Conservation (phyloP, 257 asterid species). For the Phtheirospermum japonicum region DNA sequence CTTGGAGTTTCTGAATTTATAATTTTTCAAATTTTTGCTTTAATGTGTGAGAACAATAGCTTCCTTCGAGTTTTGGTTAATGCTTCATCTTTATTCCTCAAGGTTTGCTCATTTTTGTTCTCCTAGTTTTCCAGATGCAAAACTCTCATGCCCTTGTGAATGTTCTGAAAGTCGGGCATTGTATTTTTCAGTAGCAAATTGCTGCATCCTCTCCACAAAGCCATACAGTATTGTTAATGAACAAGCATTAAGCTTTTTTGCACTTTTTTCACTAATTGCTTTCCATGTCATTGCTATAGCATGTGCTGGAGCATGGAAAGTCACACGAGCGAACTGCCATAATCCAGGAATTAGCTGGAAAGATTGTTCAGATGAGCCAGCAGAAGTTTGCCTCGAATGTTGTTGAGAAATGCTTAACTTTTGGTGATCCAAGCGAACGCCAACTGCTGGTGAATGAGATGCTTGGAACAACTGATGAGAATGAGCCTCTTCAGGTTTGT, state of each 20-base stretch:
- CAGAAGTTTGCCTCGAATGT: conserved; percentile 98
- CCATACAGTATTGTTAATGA: not conserved
- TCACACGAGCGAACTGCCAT: conserved; percentile 80
- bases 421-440: conserved; percentile 76
- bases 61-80: too few relatives aligned
- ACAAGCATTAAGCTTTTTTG: not conserved
- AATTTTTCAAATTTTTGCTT: not conserved
- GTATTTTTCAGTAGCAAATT: conserved; percentile 3
- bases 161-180: not conserved
- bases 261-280: conserved; percentile 10
- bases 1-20: too few relatives aligned
- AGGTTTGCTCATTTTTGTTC: too few relatives aligned
- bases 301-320: conserved; percentile 92
- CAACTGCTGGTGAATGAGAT: conserved; percentile 85
- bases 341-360: conserved; percentile 86
- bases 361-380: conserved; percentile 96
- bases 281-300: conserved; percentile 36
- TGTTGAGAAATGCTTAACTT: conserved; percentile 90
- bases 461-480: conserved; percentile 97
- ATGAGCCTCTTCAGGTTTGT: conserved; percentile 97
- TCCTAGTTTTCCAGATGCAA: too few relatives aligned
- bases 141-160: conserved; percentile 3
- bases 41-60: not conserved
- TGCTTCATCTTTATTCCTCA: not conserved
- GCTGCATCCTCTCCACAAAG: conserved; percentile 12